phyloP scores from a whole-genome alignment of 805 yeast genomes.

The Yueomyces sp. region DNA sequence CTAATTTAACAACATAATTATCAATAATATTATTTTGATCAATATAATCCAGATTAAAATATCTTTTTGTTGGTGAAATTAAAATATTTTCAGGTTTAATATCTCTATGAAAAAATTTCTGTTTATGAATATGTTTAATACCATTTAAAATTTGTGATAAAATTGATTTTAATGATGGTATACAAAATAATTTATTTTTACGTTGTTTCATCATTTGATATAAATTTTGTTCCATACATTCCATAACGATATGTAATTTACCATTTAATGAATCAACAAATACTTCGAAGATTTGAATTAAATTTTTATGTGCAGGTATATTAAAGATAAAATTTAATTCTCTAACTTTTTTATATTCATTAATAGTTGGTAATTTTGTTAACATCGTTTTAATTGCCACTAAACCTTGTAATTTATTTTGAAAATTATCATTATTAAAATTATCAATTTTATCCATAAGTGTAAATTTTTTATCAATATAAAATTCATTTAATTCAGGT shows the following conservation, averaged over 20 bases:
- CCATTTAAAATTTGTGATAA: constrained; percentile 64
- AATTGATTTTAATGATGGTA: constrained; percentile 48
- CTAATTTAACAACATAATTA: constrained; percentile 53
- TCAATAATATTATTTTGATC: constrained; percentile 15
- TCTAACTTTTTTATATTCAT: constrained; percentile 44
- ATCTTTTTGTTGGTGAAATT: constrained; percentile 43
- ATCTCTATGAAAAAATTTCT: constrained; percentile 62
- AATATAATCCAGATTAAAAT: constrained; percentile 29
- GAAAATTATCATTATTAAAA: constrained; percentile 17
- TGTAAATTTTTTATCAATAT: neutral
- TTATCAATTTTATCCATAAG: neutral
- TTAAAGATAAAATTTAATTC: constrained; percentile 56
- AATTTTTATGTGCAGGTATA: constrained; percentile 55
- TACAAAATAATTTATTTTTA: constrained; percentile 38
- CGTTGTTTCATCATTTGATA: constrained; percentile 64
- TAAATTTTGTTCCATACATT: constrained; percentile 70
- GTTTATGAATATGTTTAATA: constrained; percentile 65
- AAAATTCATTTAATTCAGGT: constrained; percentile 1
- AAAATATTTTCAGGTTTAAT: constrained; percentile 88
- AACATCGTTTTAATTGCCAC: constrained; percentile 83
- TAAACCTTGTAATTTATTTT: constrained; percentile 24
- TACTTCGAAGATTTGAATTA: constrained; percentile 67
- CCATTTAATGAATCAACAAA: constrained; percentile 52
- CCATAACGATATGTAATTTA: constrained; percentile 76
- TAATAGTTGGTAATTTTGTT: constrained; percentile 35